Base-by-base conservation (phyloP, 2,329 filamentous ascomycete species). In the Cordyceps militaris region DNA sequence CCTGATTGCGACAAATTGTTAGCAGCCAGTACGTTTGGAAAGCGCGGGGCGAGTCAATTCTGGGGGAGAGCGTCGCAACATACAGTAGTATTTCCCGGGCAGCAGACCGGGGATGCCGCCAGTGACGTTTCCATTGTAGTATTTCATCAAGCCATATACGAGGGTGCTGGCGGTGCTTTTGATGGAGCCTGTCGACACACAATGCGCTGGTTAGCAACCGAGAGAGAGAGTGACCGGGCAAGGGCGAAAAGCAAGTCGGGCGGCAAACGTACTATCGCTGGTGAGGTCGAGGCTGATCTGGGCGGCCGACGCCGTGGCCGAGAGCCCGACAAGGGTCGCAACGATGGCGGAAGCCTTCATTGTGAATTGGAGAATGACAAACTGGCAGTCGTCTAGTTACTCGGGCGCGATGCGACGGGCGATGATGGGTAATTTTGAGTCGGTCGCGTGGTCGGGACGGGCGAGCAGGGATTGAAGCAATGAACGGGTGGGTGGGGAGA, bases 51-150 rank as follows among this genome's bases (percentile, higher is more conserved):
- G 36, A 16, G 74, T 74, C 26, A 69, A 66, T 19, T 2, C n/a
- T 21, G 23, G 24, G 14, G 11, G 38, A 13, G 14, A 38, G 4
- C 32, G 23, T 53, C 28, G 50, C 19, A 70, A 71, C 71, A 76
- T 71, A 73, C 87, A 91, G 69, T 85, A 89, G 64, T 86, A 87
- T 16, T 80, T 81, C 53, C 76, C 74, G 14, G 81, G 81, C 47
- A 84, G 67, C 68, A 84, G 84, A 28, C 81, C 81, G 2, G 82
- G 77, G 0, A 73, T 73, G 62, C 84, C 81, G 58, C 81, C 81
- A 0, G 81, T 82, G 63, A 81, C 78, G 69, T 84, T 83, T 58
- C 81, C 81, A 0, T 76, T 78, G 63, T 82, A 82, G 64, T 71
- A 81, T 43, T 72, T 76, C 65, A 79, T 70, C 53, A 80, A 61